A percentile compares a stretch with the other conserved stretches of the same genome.
These are phyloP conservation scores for Cyclotella distinguenda DNA, from an alignment of 108 stramenopile genomes.

Conservation along the genomic window DNA sequence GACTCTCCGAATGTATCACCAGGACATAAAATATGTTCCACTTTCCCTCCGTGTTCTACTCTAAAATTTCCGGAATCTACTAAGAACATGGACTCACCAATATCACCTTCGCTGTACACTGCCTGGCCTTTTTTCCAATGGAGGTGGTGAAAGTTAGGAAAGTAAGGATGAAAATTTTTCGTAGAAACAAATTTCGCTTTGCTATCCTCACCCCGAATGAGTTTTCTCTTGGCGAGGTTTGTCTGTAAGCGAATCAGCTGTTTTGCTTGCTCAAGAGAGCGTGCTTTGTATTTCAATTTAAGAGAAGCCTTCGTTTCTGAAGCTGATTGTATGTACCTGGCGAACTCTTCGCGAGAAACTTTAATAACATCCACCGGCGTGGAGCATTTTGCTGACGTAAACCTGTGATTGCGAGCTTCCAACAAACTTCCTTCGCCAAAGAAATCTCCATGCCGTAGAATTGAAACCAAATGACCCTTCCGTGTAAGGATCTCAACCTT, in stretches of 20 bases:
- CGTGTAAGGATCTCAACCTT: constrained; percentile 75
- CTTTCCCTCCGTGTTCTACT: constrained; percentile 49
- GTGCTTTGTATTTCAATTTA: constrained; percentile 58
- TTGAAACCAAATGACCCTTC: constrained; percentile 70
- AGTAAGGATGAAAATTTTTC: too few species aligned
- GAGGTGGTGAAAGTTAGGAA: background rate
- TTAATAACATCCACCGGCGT: constrained; percentile 78
- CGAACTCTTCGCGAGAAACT: constrained; percentile 67
- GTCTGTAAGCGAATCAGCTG: constrained; percentile 64
- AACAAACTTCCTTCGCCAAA: constrained; percentile 81
- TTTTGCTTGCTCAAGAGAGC: constrained; percentile 62
- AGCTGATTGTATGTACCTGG: constrained; percentile 50
- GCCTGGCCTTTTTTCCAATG: background rate
- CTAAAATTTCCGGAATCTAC: constrained; percentile 62
- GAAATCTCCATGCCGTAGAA: constrained; percentile 72
- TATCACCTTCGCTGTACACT: constrained; percentile 71
- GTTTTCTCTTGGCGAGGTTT: constrained; percentile 43
- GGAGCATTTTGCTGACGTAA: constrained; percentile 65
- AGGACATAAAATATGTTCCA: constrained; percentile 50
- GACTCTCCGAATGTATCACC: constrained; percentile 80
- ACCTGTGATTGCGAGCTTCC: constrained; percentile 49
- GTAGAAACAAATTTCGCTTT: too few species aligned
- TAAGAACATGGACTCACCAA: constrained; percentile 63
- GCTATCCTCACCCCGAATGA: constrained; percentile 66
- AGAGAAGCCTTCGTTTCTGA: constrained; percentile 45